Base-by-base conservation (phyloP, 129 eudicot species). In the Tanacetum coccineum region DNA sequence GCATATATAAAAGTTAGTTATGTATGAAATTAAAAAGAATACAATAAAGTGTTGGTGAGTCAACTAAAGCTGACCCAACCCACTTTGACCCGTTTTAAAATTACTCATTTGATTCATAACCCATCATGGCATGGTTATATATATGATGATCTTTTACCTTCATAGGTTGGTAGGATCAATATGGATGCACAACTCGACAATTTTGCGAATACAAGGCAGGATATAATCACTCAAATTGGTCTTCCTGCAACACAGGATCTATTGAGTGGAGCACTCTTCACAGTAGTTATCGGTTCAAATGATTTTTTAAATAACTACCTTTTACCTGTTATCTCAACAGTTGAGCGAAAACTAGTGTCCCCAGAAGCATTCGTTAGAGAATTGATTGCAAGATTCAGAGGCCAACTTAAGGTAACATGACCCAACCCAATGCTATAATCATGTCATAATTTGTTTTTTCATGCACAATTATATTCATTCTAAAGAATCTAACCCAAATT, bases 281-380 rank as follows among this genome's bases (percentile, higher is more conserved):
- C 92, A 25, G 75, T 88, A 22, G 79, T 96, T 47, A 81, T 93
- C 2, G 98, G 98, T 26, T 86, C 98, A 59, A 93, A 93, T 68
- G 98, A 93, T 75, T 85, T 93, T 73, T 78, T 88, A 70, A 93
- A 93, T 77, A 93, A 93, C 64, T 93, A 93, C 71, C 82, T 93
- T 25, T 66, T 78, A 19, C 96, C 98, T 1, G 64, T 80, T 74
- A 9, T 86, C 53, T 80, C 95, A 3, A 78, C 67, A 12, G 18
- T 78, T 6, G 87, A 81, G 75, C 95, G 67, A 70, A 68, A 72
- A 15, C 26, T 80, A 51, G 79, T 88, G 3, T 15, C 91, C 50
- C 95, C 95, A 2, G 83, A 88, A 63, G 67, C 26, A 13, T 93
- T 93, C 46, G 86, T 88, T 6, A 88, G 67, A 59, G 44, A 76